Conservation (phyloP, 2,329 filamentous ascomycete genomes). For the Penicillium thymicola region DNA sequence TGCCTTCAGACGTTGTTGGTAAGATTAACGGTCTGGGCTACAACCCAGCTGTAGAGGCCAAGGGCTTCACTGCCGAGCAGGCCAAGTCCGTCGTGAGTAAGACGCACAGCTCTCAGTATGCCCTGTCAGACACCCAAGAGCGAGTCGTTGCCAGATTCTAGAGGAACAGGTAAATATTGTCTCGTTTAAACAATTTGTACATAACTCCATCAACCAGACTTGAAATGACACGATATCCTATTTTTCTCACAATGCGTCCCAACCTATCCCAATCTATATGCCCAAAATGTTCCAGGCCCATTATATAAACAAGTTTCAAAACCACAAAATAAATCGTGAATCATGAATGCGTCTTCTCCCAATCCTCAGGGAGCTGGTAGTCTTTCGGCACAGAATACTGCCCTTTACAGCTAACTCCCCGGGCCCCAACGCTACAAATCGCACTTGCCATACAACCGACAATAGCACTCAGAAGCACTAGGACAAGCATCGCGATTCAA, state of each 20-base stretch:
- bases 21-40: slow-evolving; percentile 72
- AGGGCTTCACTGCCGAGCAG: slow-evolving; percentile 79
- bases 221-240: slow-evolving; percentile 1
- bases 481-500: slow-evolving; percentile 41
- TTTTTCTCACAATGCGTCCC: background rate
- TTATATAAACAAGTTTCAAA: slow-evolving; percentile 4
- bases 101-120: slow-evolving; percentile 68
- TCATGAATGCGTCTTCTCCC: slow-evolving; percentile 31
- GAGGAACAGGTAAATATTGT: background rate
- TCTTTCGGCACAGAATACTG: slow-evolving; percentile 41
- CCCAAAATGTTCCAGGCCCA: background rate
- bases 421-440: slow-evolving; percentile 32
- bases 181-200: slow-evolving; percentile 14
- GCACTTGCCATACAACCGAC: slow-evolving; percentile 45
- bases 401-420: slow-evolving; percentile 38
- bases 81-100: slow-evolving; percentile 66
- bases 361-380: slow-evolving; percentile 38
- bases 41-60: slow-evolving; percentile 86
- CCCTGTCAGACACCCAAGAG: slow-evolving; percentile 69
- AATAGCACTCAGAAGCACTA: slow-evolving; percentile 43
- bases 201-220: background rate
- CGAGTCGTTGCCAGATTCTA: slow-evolving; percentile 70
- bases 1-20: slow-evolving; percentile 64
- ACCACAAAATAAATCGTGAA: background rate
- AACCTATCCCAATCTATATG: background rate